A percentile compares a stretch with the other conserved stretches of the same genome.
Conservation (phyloP, 2,329 filamentous ascomycete species). For the Tolypocladium amazonense region DNA sequence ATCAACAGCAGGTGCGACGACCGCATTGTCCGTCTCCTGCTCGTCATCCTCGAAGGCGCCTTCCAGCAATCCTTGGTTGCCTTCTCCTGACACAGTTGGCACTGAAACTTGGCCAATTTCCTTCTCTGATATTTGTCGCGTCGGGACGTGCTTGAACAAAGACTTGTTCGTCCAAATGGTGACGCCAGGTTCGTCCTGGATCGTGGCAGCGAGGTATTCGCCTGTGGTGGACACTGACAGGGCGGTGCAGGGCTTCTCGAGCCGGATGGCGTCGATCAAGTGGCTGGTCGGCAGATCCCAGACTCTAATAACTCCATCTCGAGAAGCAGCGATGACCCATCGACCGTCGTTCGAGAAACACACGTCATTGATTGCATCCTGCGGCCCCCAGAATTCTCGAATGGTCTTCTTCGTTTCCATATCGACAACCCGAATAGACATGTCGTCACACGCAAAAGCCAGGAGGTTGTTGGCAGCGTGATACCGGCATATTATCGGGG, state of each 20-base stretch:
- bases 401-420: slow-evolving; percentile 84
- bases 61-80: slow-evolving; percentile 63
- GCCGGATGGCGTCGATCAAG: slow-evolving; percentile 81
- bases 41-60: slow-evolving; percentile 56
- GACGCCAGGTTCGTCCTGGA: slow-evolving; percentile 75
- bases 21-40: slow-evolving; percentile 41
- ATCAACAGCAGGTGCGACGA: slow-evolving; percentile 50
- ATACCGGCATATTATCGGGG: slow-evolving; percentile 68
- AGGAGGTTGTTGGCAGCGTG: slow-evolving; percentile 76
- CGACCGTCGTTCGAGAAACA: slow-evolving; percentile 87
- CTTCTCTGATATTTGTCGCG: slow-evolving; percentile 70
- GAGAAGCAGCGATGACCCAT: slow-evolving; percentile 84
- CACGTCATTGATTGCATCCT: slow-evolving; percentile 64
- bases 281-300: slow-evolving; percentile 97
- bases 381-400: slow-evolving; percentile 81
- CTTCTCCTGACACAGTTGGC: slow-evolving; percentile 76
- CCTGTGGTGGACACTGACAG: slow-evolving; percentile 83
- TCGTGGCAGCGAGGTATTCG: slow-evolving; percentile 86
- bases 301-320: slow-evolving; percentile 69
- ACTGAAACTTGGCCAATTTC: slow-evolving; percentile 55
- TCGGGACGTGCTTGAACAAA: slow-evolving; percentile 81
- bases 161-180: slow-evolving; percentile 93
- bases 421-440: slow-evolving; percentile 80
- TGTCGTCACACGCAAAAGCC: slow-evolving; percentile 80
- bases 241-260: slow-evolving; percentile 69